These are phyloP conservation scores for Penicillium malachiteum DNA, from an alignment of 495 filamentous ascomycete genomes.

Conservation along the genomic window DNA sequence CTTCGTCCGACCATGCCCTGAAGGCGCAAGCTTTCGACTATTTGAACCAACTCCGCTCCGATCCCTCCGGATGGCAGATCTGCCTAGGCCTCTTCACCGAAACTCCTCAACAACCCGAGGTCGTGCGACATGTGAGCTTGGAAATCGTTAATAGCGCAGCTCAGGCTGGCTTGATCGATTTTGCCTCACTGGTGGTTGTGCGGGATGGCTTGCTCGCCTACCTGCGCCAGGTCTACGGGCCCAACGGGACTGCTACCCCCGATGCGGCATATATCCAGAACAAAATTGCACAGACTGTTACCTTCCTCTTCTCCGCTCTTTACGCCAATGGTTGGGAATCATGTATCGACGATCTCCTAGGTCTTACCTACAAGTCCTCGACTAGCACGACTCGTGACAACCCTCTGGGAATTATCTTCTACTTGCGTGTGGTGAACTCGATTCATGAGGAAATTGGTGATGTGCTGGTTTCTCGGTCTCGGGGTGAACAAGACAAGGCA, in stretches of 20 bases:
- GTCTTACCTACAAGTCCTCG: constrained; percentile 53
- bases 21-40: constrained; percentile 86
- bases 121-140: constrained; percentile 82
- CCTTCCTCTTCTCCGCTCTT: constrained; percentile 80
- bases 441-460: constrained; percentile 98
- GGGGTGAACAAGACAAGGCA: constrained; percentile 73
- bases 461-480: constrained; percentile 72
- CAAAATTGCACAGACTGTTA: constrained; percentile 93
- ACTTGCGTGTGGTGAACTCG: constrained; percentile 79
- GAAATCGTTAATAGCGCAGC: constrained; percentile 92
- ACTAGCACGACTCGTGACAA: constrained; percentile 63
- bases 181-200: constrained; percentile 64
- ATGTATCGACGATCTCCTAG: constrained; percentile 85
- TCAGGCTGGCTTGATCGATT: constrained; percentile 67
- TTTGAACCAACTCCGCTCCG: constrained; percentile 73
- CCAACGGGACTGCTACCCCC: constrained; percentile 47
- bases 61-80: constrained; percentile 80
- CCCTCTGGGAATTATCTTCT: constrained; percentile 73
- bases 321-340: constrained; percentile 82
- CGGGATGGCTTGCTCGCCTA: constrained; percentile 78
- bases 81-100: constrained; percentile 83
- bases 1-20: constrained; percentile 66
- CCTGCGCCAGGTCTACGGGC: constrained; percentile 67
- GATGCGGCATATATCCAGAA: constrained; percentile 84
- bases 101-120: constrained; percentile 73